These are phyloP conservation scores for Corynespora cassiicola DNA, from an alignment of 2,329 filamentous ascomycete genomes.

Conservation along the genomic window DNA sequence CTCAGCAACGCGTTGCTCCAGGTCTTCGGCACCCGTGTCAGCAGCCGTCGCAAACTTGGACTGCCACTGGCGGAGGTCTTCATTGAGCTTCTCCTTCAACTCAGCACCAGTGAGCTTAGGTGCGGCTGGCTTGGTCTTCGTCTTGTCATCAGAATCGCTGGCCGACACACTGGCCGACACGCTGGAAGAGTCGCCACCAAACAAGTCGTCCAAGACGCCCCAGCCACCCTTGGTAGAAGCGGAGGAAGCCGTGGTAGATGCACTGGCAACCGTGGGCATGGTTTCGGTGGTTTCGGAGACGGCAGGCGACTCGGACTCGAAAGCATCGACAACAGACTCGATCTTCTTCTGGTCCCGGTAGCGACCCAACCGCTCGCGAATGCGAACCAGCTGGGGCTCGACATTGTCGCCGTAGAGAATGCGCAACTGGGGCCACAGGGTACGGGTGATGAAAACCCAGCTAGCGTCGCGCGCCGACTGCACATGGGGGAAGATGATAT, in stretches of 20 bases:
- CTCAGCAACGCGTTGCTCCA: conserved; percentile 68
- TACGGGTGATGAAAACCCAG: conserved; percentile 74
- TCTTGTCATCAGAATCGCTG: conserved; percentile 18
- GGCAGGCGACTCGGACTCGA: conserved; percentile 46
- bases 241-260: conserved; percentile 23
- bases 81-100: conserved; percentile 68
- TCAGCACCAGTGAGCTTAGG: conserved; percentile 44
- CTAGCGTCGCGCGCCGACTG: conserved; percentile 74
- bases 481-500: conserved; percentile 75
- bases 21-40: conserved; percentile 78
- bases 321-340: conserved; percentile 63
- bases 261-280: conserved; percentile 25
- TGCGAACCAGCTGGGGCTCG: conserved; percentile 91
- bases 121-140: conserved; percentile 21
- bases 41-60: conserved; percentile 85
- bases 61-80: conserved; percentile 86
- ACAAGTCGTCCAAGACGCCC: conserved; percentile 37
- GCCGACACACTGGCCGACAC: conserved; percentile 25
- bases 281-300: conserved; percentile 22
- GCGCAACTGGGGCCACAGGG: conserved; percentile 81
- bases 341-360: conserved; percentile 72
- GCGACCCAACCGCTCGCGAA: conserved; percentile 84
- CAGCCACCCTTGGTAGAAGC: conserved; percentile 32
- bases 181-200: conserved; percentile 31
- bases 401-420: conserved; percentile 89